Evolutionary conservation across 2,329 filamentous ascomycete species (phyloP).

Genomic region (Lachnellula cervina): DNA sequence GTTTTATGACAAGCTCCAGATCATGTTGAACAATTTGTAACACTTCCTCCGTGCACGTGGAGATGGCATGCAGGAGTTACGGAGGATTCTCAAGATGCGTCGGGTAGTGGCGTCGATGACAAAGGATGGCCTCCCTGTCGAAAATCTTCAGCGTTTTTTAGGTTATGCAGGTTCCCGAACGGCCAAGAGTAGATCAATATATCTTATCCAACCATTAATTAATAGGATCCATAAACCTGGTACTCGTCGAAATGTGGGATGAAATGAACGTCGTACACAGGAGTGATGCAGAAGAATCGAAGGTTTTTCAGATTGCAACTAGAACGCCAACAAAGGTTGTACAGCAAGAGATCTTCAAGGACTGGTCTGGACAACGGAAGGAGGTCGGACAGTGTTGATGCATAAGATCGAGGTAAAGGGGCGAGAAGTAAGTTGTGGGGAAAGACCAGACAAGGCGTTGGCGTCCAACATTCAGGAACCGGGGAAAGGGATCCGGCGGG

Average conservation of each 20-base stretch:
- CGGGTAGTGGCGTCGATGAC: constrained; percentile 13
- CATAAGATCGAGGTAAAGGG: constrained; percentile 3
- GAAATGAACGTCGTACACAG: constrained; percentile 1
- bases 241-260: constrained; percentile 7
- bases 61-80: constrained; percentile 6
- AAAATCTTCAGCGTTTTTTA: constrained; percentile 3
- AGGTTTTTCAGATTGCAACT: background rate
- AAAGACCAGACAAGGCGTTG: background rate
- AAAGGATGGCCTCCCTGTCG: constrained; percentile 11
- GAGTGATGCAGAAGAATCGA: background rate
- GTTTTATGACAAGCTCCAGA: constrained; percentile 3
- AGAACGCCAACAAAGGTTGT: background rate
- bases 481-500: background rate
- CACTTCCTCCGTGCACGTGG: constrained; percentile 16
- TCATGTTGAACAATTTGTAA: constrained; percentile 2
- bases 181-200: background rate
- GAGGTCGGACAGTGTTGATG: constrained; percentile 3
- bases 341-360: background rate
- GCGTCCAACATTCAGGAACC: constrained; percentile 4
- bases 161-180: constrained; percentile 14
- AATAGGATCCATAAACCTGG: constrained; percentile 17
- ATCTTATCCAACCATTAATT: background rate
- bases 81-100: constrained; percentile 14
- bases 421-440: background rate
- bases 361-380: background rate